Conservation (phyloP, 768 basidiomycete species). For the Chalciporus piperatus region DNA sequence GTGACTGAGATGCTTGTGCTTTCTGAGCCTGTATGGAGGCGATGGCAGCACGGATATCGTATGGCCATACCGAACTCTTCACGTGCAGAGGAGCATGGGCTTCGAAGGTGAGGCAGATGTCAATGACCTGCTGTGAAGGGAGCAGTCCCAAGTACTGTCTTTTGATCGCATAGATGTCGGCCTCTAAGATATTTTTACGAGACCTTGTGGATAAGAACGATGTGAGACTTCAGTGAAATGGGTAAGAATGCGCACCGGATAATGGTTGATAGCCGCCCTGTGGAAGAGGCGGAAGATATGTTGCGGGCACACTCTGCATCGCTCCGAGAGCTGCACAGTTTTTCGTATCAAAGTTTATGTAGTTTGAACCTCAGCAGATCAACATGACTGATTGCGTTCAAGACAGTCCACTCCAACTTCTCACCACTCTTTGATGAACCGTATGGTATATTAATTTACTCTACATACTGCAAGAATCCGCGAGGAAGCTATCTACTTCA, state of each 20-base stretch:
- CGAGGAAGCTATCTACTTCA: not conserved
- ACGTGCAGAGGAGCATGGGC: slow-evolving; percentile 63
- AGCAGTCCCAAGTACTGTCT: slow-evolving; percentile 68
- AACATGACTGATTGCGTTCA: not conserved
- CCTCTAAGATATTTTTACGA: slow-evolving; percentile 34
- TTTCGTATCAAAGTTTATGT: slow-evolving; percentile 60
- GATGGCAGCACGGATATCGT: slow-evolving; percentile 64
- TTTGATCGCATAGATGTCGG: slow-evolving; percentile 57
- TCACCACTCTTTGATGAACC: not conserved
- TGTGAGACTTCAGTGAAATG: slow-evolving; percentile 16
- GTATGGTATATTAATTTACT: not conserved
- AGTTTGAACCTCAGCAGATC: slow-evolving; percentile 26
- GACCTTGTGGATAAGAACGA: slow-evolving; percentile 23
- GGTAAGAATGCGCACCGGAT: slow-evolving; percentile 33
- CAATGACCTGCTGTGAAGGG: slow-evolving; percentile 69
- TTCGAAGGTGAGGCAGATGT: slow-evolving; percentile 73
- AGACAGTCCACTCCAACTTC: not conserved
- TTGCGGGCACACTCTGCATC: slow-evolving; percentile 52
- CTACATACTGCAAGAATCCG: not conserved
- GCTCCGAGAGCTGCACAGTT: slow-evolving; percentile 72
- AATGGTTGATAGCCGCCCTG: slow-evolving; percentile 35
- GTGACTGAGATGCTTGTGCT: slow-evolving; percentile 22
- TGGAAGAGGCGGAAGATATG: slow-evolving; percentile 36
- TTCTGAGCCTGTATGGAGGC: slow-evolving; percentile 41
- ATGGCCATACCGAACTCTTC: slow-evolving; percentile 69